These are phyloP conservation scores for Erythrobasidium hasegawianum DNA, from an alignment of 1,284 basidiomycete genomes.

Conservation along the genomic window DNA sequence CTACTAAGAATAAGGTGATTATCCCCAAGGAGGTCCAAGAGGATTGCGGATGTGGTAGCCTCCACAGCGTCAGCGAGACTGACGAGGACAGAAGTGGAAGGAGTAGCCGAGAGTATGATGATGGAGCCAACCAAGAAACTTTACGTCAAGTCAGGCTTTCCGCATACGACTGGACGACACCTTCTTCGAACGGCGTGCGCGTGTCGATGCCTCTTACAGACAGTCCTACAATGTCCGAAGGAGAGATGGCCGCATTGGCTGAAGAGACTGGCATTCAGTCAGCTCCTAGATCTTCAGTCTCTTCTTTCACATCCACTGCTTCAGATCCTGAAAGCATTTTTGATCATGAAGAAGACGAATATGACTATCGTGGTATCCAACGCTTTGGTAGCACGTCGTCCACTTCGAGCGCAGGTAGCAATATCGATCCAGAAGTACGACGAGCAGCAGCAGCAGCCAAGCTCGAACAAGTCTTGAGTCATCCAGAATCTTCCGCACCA, in stretches of 20 bases:
- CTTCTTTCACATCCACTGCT: not conserved
- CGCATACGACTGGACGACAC: not conserved
- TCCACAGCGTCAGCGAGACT: not conserved
- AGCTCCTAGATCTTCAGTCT: not conserved
- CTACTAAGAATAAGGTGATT: not conserved
- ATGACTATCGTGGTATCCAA: not conserved
- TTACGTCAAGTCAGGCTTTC: not conserved
- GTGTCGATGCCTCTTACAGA: not conserved
- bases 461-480: not conserved
- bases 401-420: not conserved
- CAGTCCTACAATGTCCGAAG: not conserved
- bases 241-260: not conserved
- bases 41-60: not conserved
- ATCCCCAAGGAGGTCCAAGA: not conserved
- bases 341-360: not conserved
- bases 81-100: not conserved
- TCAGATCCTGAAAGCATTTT: constrained; percentile 1
- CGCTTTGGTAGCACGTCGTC: not conserved
- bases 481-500: not conserved
- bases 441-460: not conserved
- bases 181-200: not conserved
- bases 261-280: not conserved
- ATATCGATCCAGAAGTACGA: not conserved
- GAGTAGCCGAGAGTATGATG: not conserved
- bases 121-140: not conserved